Evolutionary conservation across 2,329 filamentous ascomycete species (phyloP).

Genomic region (Pseudogymnoascus sp.): DNA sequence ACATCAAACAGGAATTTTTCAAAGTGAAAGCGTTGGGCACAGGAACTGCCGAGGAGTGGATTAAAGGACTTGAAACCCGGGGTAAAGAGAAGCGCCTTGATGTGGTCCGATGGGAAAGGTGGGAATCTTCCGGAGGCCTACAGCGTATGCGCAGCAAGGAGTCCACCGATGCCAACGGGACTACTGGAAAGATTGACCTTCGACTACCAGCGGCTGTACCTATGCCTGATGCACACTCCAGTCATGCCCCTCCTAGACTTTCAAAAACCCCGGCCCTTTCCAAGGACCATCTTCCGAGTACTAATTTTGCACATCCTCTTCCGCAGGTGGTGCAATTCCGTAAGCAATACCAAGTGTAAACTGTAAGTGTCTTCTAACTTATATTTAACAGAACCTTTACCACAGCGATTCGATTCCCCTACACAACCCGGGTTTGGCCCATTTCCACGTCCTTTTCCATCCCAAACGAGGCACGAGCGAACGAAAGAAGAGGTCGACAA

Average conservation of each 20-base stretch:
- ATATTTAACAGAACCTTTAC: conserved; percentile 7
- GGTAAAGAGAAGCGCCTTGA: conserved; percentile 55
- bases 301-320: background rate
- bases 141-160: conserved; percentile 19
- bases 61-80: conserved; percentile 61
- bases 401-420: conserved; percentile 27
- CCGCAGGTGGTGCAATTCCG: background rate
- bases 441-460: conserved; percentile 20
- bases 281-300: background rate
- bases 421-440: conserved; percentile 23
- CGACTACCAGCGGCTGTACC: background rate
- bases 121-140: conserved; percentile 32
- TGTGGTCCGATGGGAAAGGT: conserved; percentile 64
- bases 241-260: background rate
- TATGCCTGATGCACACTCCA: background rate
- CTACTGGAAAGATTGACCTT: background rate
- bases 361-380: conserved; percentile 3
- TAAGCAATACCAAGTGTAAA: conserved; percentile 1
- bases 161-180: background rate
- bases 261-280: background rate
- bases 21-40: conserved; percentile 58
- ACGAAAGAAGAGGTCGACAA: conserved; percentile 56
- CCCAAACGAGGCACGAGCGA: conserved; percentile 37
- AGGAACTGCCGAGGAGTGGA: conserved; percentile 67
- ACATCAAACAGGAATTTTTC: conserved; percentile 54